Percentiles rank a stretch among this genome's conserved stretches.
These are phyloP conservation scores for Globisporangium rhizosaccharum DNA, from an alignment of 352 stramenopile species.

Conservation along the genomic window DNA sequence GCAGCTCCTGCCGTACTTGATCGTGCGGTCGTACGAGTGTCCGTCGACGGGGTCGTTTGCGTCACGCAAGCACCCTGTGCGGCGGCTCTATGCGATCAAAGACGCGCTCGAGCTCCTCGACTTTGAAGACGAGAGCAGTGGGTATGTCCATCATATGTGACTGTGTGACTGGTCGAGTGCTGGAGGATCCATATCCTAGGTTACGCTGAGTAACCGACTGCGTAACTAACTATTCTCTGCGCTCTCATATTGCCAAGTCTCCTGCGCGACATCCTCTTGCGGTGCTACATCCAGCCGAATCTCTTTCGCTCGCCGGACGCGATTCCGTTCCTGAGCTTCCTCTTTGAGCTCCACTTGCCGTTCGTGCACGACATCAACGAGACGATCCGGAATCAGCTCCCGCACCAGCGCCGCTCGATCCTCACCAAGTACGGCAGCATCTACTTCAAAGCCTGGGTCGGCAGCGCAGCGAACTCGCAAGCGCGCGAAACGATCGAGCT, in stretches of 20 bases:
- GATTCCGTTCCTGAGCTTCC: slow-evolving; percentile 74
- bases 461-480: slow-evolving; percentile 26
- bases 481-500: slow-evolving; percentile 73
- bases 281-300: slow-evolving; percentile 82
- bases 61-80: slow-evolving; percentile 66
- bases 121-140: slow-evolving; percentile 80
- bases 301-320: slow-evolving; percentile 83
- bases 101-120: slow-evolving; percentile 75
- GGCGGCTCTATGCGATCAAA: slow-evolving; percentile 68
- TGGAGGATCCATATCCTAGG: not conserved
- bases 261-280: slow-evolving; percentile 78
- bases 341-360: slow-evolving; percentile 82
- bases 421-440: slow-evolving; percentile 75
- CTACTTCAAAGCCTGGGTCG: slow-evolving; percentile 85
- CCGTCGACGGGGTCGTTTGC: slow-evolving; percentile 42
- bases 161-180: not conserved
- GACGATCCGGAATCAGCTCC: slow-evolving; percentile 85
- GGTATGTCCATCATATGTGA: slow-evolving; percentile 16
- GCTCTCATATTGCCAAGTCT: slow-evolving; percentile 11
- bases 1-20: slow-evolving; percentile 79
- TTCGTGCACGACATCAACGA: slow-evolving; percentile 86
- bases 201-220: not conserved
- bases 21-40: slow-evolving; percentile 74
- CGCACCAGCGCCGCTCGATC: slow-evolving; percentile 77
- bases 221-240: not conserved